phyloP scores from a whole-genome alignment of 2,329 filamentous ascomycete genomes.

The Myotisia sp. region DNA sequence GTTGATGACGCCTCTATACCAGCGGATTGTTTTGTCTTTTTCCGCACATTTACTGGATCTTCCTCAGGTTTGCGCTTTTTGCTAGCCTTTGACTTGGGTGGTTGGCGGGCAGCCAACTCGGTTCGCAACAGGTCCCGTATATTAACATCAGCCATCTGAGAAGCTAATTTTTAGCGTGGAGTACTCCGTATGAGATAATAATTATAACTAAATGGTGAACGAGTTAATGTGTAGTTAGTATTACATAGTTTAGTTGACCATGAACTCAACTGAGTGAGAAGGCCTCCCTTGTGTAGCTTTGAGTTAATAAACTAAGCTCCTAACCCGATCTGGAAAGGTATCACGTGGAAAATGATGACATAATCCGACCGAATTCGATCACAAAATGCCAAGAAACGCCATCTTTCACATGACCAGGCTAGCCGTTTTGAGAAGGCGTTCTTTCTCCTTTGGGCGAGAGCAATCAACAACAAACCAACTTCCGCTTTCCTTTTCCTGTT shows the following conservation, averaged over 20 bases:
- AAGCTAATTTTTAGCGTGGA: no score
- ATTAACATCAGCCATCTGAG: slow-evolving; percentile 56
- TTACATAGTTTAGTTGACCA: no score
- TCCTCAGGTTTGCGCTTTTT: slow-evolving; percentile 44
- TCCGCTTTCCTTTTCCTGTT: slow-evolving; percentile 7
- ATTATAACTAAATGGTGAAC: no score
- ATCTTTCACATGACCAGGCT: not conserved
- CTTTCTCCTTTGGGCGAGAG: no score
- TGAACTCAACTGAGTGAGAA: no score
- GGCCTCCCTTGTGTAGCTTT: no score
- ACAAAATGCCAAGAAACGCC: not conserved
- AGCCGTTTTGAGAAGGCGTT: slow-evolving; percentile 2
- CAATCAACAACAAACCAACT: not conserved
- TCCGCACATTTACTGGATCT: slow-evolving; percentile 27
- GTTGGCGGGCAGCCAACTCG: slow-evolving; percentile 58
- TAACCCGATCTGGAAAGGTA: no score
- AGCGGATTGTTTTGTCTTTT: slow-evolving; percentile 27
- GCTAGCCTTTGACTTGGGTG: slow-evolving; percentile 42
- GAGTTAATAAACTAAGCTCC: no score
- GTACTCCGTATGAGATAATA: no score
- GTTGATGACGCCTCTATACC: slow-evolving; percentile 15
- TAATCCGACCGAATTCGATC: not conserved
- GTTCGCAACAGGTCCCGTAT: slow-evolving; percentile 65
- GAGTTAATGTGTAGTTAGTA: no score
- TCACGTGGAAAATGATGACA: no score